Evolutionary conservation across 1,284 basidiomycete species (phyloP).

Genomic region (Cryptococcus jaspeensis): DNA sequence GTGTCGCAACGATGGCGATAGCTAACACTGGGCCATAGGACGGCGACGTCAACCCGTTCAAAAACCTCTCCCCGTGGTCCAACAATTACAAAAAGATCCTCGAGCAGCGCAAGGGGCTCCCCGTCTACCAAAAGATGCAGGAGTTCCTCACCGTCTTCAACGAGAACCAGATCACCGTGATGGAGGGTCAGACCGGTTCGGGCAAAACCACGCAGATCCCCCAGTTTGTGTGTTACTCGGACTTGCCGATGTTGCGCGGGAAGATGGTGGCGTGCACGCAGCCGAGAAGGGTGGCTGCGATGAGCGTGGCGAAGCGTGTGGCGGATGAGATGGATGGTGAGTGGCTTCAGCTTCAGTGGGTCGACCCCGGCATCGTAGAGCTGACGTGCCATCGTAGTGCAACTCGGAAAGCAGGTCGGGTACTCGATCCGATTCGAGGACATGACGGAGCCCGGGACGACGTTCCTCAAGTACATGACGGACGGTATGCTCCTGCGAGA

Average conservation of each 20-base stretch:
- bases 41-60: slow-evolving; percentile 86
- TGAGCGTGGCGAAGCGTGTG: slow-evolving; percentile 97
- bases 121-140: slow-evolving; percentile 90
- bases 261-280: slow-evolving; percentile 97
- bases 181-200: slow-evolving; percentile 97
- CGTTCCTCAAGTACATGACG: slow-evolving; percentile 98
- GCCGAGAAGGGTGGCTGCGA: slow-evolving; percentile 93
- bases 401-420: slow-evolving; percentile 90
- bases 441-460: slow-evolving; percentile 86
- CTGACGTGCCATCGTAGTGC: slow-evolving; percentile 57
- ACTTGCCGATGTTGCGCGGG: slow-evolving; percentile 81
- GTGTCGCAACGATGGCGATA: neutral
- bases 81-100: slow-evolving; percentile 84
- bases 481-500: slow-evolving; percentile 97
- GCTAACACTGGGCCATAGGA: slow-evolving; percentile 56
- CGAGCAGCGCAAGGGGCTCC: slow-evolving; percentile 78
- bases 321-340: slow-evolving; percentile 96
- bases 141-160: slow-evolving; percentile 84
- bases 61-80: slow-evolving; percentile 67
- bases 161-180: slow-evolving; percentile 84
- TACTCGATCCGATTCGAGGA: slow-evolving; percentile 99
- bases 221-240: slow-evolving; percentile 91
- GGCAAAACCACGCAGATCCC: slow-evolving; percentile 99
- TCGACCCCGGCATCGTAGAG: neutral
- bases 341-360: slow-evolving; percentile 31